phyloP scores from a whole-genome alignment of 2,329 filamentous ascomycete species.

The Aspergillus unguis region DNA sequence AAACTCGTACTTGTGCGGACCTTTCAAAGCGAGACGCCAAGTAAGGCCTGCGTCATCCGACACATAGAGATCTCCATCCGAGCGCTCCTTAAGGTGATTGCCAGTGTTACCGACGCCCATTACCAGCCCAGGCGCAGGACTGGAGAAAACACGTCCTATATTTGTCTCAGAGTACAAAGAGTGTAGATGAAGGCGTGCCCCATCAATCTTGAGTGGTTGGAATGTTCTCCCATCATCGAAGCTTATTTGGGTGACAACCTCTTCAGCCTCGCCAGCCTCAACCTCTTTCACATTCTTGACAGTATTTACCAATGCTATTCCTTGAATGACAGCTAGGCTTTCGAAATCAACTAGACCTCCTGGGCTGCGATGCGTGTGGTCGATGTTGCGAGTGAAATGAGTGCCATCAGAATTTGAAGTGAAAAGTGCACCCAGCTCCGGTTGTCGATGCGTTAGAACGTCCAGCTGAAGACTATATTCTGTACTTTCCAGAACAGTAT shows the following conservation, averaged over 20 bases:
- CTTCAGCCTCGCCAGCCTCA: constrained; percentile 56
- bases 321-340: constrained; percentile 86
- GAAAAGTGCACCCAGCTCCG: constrained; percentile 79
- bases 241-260: constrained; percentile 73
- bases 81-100: constrained; percentile 65
- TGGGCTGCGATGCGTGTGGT: constrained; percentile 82
- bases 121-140: constrained; percentile 84
- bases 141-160: constrained; percentile 83
- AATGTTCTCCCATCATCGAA: constrained; percentile 95
- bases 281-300: constrained; percentile 84
- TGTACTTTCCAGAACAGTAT: constrained; percentile 91
- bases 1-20: constrained; percentile 93
- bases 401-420: constrained; percentile 97
- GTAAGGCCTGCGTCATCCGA: constrained; percentile 87
- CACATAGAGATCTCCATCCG: constrained; percentile 75
- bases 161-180: constrained; percentile 85
- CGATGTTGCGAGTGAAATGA: constrained; percentile 87
- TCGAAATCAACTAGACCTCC: constrained; percentile 87
- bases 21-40: constrained; percentile 70
- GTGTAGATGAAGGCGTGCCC: constrained; percentile 75
- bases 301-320: constrained; percentile 83
- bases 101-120: constrained; percentile 95
- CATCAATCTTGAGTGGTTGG: constrained; percentile 65
- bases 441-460: constrained; percentile 66
- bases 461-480: constrained; percentile 98